Evolutionary conservation across 768 basidiomycete species (phyloP).

Genomic region (Suillus brevipes): DNA sequence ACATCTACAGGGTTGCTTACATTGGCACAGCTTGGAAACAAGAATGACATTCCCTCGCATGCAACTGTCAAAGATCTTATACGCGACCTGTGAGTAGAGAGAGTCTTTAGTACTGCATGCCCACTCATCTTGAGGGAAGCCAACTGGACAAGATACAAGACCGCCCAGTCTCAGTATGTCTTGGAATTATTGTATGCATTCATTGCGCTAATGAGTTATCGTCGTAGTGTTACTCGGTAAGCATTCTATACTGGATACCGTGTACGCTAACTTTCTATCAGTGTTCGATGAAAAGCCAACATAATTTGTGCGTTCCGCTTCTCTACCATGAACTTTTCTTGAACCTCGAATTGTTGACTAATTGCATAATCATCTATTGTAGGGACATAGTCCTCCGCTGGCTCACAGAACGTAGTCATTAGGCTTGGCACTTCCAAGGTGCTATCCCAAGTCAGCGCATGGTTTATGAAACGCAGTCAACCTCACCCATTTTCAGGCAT

Average conservation of each 20-base stretch:
- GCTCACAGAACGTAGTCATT: slow-evolving; percentile 78
- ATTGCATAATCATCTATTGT: not conserved
- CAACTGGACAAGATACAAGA: slow-evolving; percentile 79
- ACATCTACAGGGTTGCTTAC: not conserved
- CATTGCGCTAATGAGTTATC: slow-evolving; percentile 4
- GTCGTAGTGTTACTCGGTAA: slow-evolving; percentile 75
- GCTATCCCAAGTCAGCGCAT: slow-evolving; percentile 5
- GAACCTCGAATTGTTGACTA: slow-evolving; percentile 1
- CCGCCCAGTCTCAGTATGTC: slow-evolving; percentile 81
- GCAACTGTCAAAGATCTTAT: slow-evolving; percentile 84
- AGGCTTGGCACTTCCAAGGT: not conserved
- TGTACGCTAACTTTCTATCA: slow-evolving; percentile 30
- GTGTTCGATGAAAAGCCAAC: slow-evolving; percentile 97
- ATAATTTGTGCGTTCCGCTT: slow-evolving; percentile 68
- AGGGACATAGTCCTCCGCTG: slow-evolving; percentile 89
- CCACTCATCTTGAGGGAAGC: slow-evolving; percentile 33
- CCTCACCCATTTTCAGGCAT: not conserved
- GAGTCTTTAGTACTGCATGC: not conserved
- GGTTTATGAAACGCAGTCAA: not conserved
- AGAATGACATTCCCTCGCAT: slow-evolving; percentile 82
- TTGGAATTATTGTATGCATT: not conserved
- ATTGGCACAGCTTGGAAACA: slow-evolving; percentile 75
- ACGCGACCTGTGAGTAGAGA: slow-evolving; percentile 57
- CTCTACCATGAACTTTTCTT: not conserved
- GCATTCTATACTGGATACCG: slow-evolving; percentile 20